Percentiles rank a stretch among this genome's conserved stretches.
Conservation (phyloP, 441 rosid species). For the Populus trichocarpa region DNA sequence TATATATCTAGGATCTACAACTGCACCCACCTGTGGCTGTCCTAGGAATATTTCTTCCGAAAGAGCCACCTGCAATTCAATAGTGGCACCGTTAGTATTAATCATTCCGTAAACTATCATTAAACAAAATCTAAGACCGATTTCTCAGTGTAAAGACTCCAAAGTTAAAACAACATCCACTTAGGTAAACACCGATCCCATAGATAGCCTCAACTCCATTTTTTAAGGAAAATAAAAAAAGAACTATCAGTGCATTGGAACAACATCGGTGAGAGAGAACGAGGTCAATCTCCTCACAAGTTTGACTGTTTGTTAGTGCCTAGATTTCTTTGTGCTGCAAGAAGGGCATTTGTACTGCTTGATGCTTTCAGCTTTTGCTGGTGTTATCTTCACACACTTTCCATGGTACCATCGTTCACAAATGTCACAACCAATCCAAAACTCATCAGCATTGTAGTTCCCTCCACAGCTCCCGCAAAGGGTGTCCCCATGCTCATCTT, state of each 20-base stretch:
- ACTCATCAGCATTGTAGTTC: constrained; percentile 65
- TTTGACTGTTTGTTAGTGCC: constrained; percentile 32
- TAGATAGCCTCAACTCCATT: not conserved
- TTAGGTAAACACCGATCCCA: not conserved
- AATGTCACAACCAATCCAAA: constrained; percentile 81
- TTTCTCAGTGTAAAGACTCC: not conserved
- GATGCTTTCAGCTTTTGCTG: constrained; percentile 75
- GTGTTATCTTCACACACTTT: constrained; percentile 80
- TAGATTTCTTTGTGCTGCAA: constrained; percentile 62
- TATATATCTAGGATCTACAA: not conserved
- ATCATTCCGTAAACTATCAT: not conserved
- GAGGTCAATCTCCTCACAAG: constrained; percentile 2
- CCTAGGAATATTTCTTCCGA: not conserved
- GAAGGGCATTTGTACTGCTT: constrained; percentile 87
- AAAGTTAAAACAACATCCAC: not conserved
- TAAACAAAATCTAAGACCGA: not conserved
- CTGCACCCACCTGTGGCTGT: not conserved
- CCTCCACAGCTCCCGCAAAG: constrained; percentile 77
- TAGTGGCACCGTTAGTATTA: not conserved
- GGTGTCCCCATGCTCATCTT: constrained; percentile 74
- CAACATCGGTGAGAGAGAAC: constrained; percentile 13
- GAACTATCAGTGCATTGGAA: constrained; percentile 18
- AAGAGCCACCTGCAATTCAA: not conserved
- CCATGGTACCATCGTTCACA: constrained; percentile 91
- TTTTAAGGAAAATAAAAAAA: not conserved